phyloP scores from a whole-genome alignment of 768 basidiomycete genomes.

The Boletus subcaerulescens region DNA sequence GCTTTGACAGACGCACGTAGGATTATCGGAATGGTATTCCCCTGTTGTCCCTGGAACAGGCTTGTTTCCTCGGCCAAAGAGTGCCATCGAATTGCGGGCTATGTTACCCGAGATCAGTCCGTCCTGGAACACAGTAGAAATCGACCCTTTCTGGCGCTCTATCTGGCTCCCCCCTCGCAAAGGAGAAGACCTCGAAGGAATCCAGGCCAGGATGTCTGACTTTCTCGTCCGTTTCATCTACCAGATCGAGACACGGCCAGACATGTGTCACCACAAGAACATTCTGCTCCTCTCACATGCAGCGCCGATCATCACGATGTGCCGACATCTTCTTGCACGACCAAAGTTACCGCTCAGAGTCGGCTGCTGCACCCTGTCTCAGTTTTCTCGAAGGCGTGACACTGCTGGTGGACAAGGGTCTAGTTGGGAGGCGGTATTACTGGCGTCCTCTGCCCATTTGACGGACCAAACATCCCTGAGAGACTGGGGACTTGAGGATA shows the following conservation, averaged over 20 bases:
- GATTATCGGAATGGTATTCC: slow-evolving; percentile 78
- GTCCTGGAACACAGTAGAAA: slow-evolving; percentile 56
- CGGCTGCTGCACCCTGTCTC: slow-evolving; percentile 75
- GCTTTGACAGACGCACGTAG: slow-evolving; percentile 32
- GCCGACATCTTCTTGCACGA: slow-evolving; percentile 55
- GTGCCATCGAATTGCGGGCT: slow-evolving; percentile 48
- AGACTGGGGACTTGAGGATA: slow-evolving; percentile 83
- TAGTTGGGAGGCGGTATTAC: slow-evolving; percentile 39
- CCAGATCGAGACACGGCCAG: slow-evolving; percentile 45
- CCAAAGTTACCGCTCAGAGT: slow-evolving; percentile 52
- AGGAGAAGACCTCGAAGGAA: slow-evolving; percentile 63
- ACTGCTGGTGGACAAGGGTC: slow-evolving; percentile 36
- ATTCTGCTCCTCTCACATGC: slow-evolving; percentile 72
- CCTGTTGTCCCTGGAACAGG: slow-evolving; percentile 64
- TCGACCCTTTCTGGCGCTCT: slow-evolving; percentile 63
- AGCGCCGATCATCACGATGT: slow-evolving; percentile 68
- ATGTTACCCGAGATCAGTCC: slow-evolving; percentile 61
- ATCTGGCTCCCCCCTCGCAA: slow-evolving; percentile 68
- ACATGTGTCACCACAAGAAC: slow-evolving; percentile 40
- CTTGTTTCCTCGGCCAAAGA: slow-evolving; percentile 70
- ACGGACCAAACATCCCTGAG: slow-evolving; percentile 56
- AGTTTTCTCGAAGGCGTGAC: slow-evolving; percentile 40
- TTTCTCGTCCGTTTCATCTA: slow-evolving; percentile 52
- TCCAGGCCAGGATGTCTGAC: slow-evolving; percentile 58
- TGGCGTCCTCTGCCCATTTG: slow-evolving; percentile 56